Evolutionary conservation across 495 filamentous ascomycete species (phyloP).

Genomic region (Umbilicaria muhlenbergii): DNA sequence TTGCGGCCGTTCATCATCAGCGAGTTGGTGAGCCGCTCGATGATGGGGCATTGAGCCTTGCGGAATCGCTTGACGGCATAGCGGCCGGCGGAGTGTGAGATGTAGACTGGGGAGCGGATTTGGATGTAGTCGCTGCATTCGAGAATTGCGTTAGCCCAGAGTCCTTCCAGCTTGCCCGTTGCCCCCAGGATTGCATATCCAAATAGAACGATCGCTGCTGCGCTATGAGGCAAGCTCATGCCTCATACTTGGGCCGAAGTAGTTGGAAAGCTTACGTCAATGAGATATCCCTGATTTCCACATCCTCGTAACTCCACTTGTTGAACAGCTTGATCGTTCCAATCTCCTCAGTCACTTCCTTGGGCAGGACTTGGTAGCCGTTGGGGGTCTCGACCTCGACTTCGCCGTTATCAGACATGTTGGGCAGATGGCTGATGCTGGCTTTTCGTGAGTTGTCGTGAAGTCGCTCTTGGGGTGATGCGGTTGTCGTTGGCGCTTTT

Average conservation of each 20-base stretch:
- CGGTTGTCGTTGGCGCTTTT: too few species aligned
- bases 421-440: conserved; percentile 22
- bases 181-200: not conserved
- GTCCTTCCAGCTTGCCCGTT: not conserved
- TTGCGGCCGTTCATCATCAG: conserved; percentile 99
- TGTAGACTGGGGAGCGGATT: conserved; percentile 95
- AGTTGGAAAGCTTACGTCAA: conserved; percentile 65
- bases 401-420: conserved; percentile 92
- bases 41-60: conserved; percentile 99
- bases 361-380: conserved; percentile 74
- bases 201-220: conserved; percentile 13
- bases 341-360: conserved; percentile 81
- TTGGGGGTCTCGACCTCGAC: conserved; percentile 71
- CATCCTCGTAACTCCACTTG: conserved; percentile 96
- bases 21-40: conserved; percentile 99
- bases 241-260: not conserved
- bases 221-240: conserved; percentile 8
- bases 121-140: conserved; percentile 88
- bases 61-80: conserved; percentile 99
- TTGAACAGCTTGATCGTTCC: conserved; percentile 96
- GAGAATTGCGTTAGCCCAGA: too few species aligned
- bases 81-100: conserved; percentile 94
- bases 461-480: too few species aligned
- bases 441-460: too few species aligned
- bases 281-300: conserved; percentile 98